A percentile compares a stretch with the other conserved stretches of the same genome.
Conservation (phyloP, 371 early-diverging fungal genomes). For the Actinomortierella ambigua region DNA sequence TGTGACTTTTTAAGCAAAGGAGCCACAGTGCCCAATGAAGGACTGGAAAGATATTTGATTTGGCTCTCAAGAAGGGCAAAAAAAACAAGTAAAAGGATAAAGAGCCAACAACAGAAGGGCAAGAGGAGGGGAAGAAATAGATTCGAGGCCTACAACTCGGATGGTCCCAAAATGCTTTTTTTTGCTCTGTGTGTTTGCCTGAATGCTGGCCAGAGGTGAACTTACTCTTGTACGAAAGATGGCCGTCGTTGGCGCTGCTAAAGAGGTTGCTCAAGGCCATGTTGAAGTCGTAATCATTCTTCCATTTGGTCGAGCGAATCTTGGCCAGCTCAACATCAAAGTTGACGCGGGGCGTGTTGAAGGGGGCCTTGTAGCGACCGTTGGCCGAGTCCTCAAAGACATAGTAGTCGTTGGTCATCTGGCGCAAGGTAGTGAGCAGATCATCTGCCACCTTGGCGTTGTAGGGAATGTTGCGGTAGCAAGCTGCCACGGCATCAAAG, state of each 20-base stretch:
- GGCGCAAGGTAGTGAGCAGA: constrained; percentile 23
- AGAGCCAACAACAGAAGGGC: no score
- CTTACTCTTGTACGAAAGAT: constrained; percentile 32
- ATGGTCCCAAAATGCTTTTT: neutral
- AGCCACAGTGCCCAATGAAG: no score
- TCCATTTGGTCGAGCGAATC: constrained; percentile 33
- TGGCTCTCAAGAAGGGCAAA: no score
- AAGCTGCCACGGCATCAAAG: constrained; percentile 20
- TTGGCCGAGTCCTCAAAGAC: constrained; percentile 39
- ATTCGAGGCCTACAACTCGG: no score
- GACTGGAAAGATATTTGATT: no score
- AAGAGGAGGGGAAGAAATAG: no score
- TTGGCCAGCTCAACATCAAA: constrained; percentile 20
- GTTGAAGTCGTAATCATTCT: constrained; percentile 41
- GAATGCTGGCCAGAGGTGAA: no score
- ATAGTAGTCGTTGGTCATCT: constrained; percentile 29
- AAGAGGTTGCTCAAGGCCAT: constrained; percentile 32
- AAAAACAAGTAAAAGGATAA: no score
- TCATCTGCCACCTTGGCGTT: constrained; percentile 26
- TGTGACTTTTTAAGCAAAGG: no score
- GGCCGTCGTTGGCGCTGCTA: constrained; percentile 36
- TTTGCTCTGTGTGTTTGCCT: no score
- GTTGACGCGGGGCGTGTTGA: constrained; percentile 28
- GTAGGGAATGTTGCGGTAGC: constrained; percentile 25
- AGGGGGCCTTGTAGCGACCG: constrained; percentile 12